These are phyloP conservation scores for Yamadazyma sp. DNA, from an alignment of 805 yeast genomes.

Conservation along the genomic window DNA sequence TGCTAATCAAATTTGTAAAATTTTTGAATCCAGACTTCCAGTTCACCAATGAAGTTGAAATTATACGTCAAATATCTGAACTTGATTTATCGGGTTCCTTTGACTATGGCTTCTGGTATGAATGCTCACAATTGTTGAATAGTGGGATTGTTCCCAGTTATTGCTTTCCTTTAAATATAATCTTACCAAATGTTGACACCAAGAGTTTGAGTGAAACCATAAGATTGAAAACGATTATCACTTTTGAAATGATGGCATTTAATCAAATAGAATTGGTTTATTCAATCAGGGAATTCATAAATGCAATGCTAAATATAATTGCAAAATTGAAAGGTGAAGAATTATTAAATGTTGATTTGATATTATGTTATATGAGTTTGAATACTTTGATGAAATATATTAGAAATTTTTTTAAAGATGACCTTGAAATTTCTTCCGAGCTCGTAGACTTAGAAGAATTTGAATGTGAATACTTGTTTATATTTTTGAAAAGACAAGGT, in stretches of 20 bases:
- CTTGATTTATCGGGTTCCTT: background rate
- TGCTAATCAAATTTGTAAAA: background rate
- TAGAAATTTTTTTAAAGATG: too few relatives aligned
- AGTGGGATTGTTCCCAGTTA: slow-evolving; percentile 8
- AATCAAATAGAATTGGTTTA: background rate
- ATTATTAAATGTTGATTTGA: too few relatives aligned
- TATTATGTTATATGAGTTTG: too few relatives aligned
- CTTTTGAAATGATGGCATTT: background rate
- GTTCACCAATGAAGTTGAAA: background rate
- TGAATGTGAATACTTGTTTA: too few relatives aligned
- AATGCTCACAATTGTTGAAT: background rate
- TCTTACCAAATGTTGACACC: background rate
- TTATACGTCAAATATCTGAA: background rate
- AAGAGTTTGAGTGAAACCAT: background rate
- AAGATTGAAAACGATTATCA: background rate
- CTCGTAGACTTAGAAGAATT: too few relatives aligned
- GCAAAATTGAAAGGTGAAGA: too few relatives aligned
- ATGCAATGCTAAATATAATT: too few relatives aligned
- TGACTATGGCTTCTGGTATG: background rate
- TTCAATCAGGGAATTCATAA: background rate
- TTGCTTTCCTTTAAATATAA: slow-evolving; percentile 11
- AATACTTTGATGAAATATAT: too few relatives aligned
- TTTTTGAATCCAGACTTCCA: background rate
- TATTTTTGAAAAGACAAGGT: too few relatives aligned
- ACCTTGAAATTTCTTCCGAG: too few relatives aligned